These are phyloP conservation scores for Claviceps paspali DNA, from an alignment of 2,329 filamentous ascomycete genomes.

Conservation along the genomic window DNA sequence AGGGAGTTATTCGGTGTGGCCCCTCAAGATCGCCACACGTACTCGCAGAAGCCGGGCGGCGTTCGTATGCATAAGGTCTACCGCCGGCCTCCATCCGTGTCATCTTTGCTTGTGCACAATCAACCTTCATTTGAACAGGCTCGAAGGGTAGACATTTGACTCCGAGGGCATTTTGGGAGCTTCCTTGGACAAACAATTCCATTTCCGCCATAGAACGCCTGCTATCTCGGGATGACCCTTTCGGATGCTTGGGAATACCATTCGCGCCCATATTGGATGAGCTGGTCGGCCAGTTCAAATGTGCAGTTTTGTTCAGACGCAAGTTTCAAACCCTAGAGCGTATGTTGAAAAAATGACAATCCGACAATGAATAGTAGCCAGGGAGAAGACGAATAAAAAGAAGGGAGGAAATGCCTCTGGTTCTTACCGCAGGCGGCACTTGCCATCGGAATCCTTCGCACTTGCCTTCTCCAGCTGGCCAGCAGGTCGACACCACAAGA, in stretches of 20 bases:
- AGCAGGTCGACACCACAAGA: no score
- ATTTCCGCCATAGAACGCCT: not conserved
- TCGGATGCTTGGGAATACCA: not conserved
- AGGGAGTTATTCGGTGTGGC: conserved; percentile 12
- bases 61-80: not conserved
- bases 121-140: not conserved
- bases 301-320: not conserved
- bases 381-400: no score
- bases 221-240: not conserved
- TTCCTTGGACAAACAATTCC: not conserved
- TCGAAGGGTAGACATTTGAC: not conserved
- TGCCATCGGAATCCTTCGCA: no score
- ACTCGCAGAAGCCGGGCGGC: conserved; percentile 9
- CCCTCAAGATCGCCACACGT: conserved; percentile 19
- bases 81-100: not conserved
- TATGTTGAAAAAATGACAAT: no score
- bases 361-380: no score
- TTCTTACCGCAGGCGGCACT: no score
- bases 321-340: no score
- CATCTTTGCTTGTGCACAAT: not conserved
- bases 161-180: not conserved
- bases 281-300: not conserved
- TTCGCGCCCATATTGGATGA: not conserved
- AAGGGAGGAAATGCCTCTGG: no score
- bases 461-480: no score